phyloP scores from a whole-genome alignment of 2,329 filamentous ascomycete genomes.

The Diaporthe sp. region DNA sequence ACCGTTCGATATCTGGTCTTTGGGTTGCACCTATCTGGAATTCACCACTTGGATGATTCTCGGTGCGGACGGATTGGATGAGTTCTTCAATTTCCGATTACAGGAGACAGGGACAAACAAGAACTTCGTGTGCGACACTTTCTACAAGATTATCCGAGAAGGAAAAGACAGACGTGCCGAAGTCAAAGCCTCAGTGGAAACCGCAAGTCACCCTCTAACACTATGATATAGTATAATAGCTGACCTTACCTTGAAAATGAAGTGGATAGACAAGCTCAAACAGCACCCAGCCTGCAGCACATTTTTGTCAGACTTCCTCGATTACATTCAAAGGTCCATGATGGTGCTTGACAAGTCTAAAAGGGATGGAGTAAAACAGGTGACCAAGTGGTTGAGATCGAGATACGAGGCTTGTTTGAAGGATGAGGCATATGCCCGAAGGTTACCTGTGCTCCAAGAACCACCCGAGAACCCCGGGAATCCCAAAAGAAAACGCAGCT shows the following conservation, averaged over 20 bases:
- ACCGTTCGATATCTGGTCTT: slow-evolving; percentile 16
- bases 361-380: neutral
- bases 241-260: neutral
- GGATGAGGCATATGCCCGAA: too few relatives aligned
- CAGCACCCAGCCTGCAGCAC: too few relatives aligned
- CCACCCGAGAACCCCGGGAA: too few relatives aligned
- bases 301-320: neutral
- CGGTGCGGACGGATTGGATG: neutral
- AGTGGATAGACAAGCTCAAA: neutral
- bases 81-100: too few relatives aligned
- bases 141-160: slow-evolving; percentile 1
- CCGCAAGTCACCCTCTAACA: too few relatives aligned
- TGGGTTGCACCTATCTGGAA: neutral
- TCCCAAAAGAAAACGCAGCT: too few relatives aligned
- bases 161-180: neutral
- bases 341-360: neutral
- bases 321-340: neutral
- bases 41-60: neutral
- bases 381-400: neutral
- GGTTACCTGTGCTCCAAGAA: too few relatives aligned
- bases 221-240: neutral
- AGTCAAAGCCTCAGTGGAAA: neutral
- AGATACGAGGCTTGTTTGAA: neutral
- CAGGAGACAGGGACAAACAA: neutral
- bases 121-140: neutral